Evolutionary conservation across 1,284 basidiomycete species (phyloP).

Genomic region (Heliocybe sulcata): DNA sequence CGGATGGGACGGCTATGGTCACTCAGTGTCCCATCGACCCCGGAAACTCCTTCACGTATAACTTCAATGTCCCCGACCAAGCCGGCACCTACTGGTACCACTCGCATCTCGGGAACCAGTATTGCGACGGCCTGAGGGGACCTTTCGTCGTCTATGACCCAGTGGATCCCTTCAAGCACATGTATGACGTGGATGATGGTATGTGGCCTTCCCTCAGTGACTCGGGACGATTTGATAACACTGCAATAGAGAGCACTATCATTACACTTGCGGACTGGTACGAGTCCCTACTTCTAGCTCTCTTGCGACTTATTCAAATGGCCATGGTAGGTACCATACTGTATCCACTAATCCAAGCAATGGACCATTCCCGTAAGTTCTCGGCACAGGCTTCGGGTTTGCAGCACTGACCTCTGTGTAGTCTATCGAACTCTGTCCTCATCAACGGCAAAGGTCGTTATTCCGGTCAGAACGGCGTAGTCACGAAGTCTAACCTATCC

Average conservation of each 20-base stretch:
- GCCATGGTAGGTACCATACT: constrained; percentile 22
- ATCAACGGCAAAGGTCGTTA: constrained; percentile 5
- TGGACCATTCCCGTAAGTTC: constrained; percentile 4
- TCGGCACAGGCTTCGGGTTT: background rate
- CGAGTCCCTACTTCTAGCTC: constrained; percentile 3
- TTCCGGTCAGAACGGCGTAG: background rate
- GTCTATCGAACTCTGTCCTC: background rate
- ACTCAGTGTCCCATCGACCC: constrained; percentile 47
- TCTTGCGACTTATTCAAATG: background rate
- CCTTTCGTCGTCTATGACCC: constrained; percentile 27
- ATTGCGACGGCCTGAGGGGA: constrained; percentile 35
- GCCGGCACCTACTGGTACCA: constrained; percentile 24
- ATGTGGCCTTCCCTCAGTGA: background rate
- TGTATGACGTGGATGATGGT: constrained; percentile 38
- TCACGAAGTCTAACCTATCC: background rate
- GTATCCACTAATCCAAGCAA: constrained; percentile 11
- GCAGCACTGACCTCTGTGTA: background rate
- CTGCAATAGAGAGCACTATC: constrained; percentile 24
- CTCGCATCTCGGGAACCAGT: constrained; percentile 26
- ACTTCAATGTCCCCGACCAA: constrained; percentile 24
- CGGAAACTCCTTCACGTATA: constrained; percentile 35
- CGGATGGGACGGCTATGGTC: constrained; percentile 28
- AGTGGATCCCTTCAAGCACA: constrained; percentile 25
- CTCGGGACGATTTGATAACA: background rate
- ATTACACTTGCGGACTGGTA: constrained; percentile 33